These are phyloP conservation scores for Phtheirospermum japonicum DNA, from an alignment of 257 asterid genomes.

Conservation along the genomic window DNA sequence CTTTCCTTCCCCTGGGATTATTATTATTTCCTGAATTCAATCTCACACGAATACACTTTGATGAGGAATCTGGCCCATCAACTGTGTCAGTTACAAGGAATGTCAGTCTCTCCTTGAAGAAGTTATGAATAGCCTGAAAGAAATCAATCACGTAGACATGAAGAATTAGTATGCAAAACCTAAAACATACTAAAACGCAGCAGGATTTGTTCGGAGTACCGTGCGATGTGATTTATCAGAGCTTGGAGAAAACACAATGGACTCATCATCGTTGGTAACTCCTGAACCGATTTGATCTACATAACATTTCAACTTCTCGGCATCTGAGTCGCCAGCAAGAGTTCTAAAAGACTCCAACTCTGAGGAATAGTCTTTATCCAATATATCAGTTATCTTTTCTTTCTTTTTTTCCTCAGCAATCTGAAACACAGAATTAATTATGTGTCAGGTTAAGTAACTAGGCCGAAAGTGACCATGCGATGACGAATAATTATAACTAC, in stretches of 20 bases:
- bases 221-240: constrained; percentile 83
- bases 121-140: constrained; percentile 89
- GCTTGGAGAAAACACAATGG: constrained; percentile 71
- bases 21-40: constrained; percentile 49
- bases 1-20: constrained; percentile 50
- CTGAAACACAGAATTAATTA: constrained; percentile 38
- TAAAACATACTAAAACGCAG: constrained; percentile 7
- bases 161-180: constrained; percentile 23
- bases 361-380: constrained; percentile 46
- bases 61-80: constrained; percentile 74
- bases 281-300: constrained; percentile 56
- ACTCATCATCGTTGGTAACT: constrained; percentile 39
- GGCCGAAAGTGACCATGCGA: constrained; percentile 11
- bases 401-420: constrained; percentile 48
- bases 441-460: constrained; percentile 23
- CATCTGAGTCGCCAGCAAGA: constrained; percentile 76
- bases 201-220: constrained; percentile 41
- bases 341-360: constrained; percentile 73
- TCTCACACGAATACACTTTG: constrained; percentile 90
- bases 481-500: constrained; percentile 14
- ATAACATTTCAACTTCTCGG: constrained; percentile 49
- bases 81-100: constrained; percentile 89
- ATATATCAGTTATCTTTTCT: constrained; percentile 43
- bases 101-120: constrained; percentile 82
- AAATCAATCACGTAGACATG: constrained; percentile 28